These are phyloP conservation scores for Clavispora asparagi DNA, from an alignment of 805 yeast genomes.

Conservation along the genomic window DNA sequence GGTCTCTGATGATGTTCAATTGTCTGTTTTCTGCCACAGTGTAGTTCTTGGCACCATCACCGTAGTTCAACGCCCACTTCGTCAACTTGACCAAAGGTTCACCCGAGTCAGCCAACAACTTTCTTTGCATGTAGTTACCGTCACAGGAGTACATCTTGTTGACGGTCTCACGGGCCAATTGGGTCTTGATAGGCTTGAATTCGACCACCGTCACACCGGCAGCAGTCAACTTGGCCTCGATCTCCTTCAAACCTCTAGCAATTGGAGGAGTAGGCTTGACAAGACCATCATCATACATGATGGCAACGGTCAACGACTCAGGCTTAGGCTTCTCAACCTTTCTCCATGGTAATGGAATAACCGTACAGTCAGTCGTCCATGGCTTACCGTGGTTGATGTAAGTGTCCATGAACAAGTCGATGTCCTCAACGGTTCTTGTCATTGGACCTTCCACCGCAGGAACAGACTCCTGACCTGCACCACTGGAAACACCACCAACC, in stretches of 20 bases:
- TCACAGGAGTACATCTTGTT: conserved; percentile 56
- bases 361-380: conserved; percentile 48
- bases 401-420: conserved; percentile 61
- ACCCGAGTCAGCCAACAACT: conserved; percentile 52
- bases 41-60: conserved; percentile 48
- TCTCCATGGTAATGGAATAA: conserved; percentile 51
- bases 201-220: conserved; percentile 57
- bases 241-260: conserved; percentile 44
- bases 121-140: conserved; percentile 57
- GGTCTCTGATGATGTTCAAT: conserved; percentile 52
- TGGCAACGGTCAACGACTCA: conserved; percentile 49
- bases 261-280: conserved; percentile 68
- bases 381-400: conserved; percentile 62
- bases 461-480: conserved; percentile 62
- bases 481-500: conserved; percentile 46
- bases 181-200: conserved; percentile 53
- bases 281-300: conserved; percentile 58
- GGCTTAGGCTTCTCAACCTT: conserved; percentile 37
- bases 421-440: conserved; percentile 58
- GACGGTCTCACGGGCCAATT: conserved; percentile 57
- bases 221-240: conserved; percentile 47
- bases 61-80: conserved; percentile 54
- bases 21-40: conserved; percentile 50
- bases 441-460: conserved; percentile 66
- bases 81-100: conserved; percentile 66